A percentile compares a stretch with the other conserved stretches of the same genome.
These are phyloP conservation scores for Phytopythium sindhum DNA, from an alignment of 352 stramenopile species.

Conservation along the genomic window DNA sequence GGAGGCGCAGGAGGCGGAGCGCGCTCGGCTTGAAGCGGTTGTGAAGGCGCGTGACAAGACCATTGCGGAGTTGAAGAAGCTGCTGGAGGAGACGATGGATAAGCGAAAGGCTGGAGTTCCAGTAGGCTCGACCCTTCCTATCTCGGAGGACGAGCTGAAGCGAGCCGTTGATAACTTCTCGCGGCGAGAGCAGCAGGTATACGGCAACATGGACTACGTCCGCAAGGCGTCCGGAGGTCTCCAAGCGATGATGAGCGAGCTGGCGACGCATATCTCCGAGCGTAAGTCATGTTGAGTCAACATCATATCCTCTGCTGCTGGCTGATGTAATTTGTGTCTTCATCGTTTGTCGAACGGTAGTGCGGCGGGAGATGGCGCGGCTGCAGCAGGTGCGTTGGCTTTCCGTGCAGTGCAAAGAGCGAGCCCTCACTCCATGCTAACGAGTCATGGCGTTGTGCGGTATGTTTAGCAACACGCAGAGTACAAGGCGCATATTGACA, in stretches of 20 bases:
- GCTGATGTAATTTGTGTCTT: slow-evolving; percentile 4
- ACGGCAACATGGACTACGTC: slow-evolving; percentile 15
- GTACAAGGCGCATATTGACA: background rate
- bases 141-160: slow-evolving; percentile 3
- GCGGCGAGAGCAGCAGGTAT: slow-evolving; percentile 13
- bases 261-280: slow-evolving; percentile 13
- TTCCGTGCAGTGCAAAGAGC: background rate
- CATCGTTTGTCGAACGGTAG: background rate
- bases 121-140: too few relatives aligned
- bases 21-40: background rate
- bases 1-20: background rate
- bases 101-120: background rate
- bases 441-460: background rate
- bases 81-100: background rate
- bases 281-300: slow-evolving; percentile 9
- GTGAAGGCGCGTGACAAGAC: background rate
- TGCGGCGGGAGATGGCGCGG: background rate
- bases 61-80: background rate
- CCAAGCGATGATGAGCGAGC: slow-evolving; percentile 12
- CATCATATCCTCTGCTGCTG: background rate
- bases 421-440: background rate
- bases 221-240: slow-evolving; percentile 12
- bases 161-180: slow-evolving; percentile 9
- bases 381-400: background rate
- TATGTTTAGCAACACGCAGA: background rate